These are phyloP conservation scores for Penicillium robsamsonii DNA, from an alignment of 495 filamentous ascomycete species.

Conservation along the genomic window DNA sequence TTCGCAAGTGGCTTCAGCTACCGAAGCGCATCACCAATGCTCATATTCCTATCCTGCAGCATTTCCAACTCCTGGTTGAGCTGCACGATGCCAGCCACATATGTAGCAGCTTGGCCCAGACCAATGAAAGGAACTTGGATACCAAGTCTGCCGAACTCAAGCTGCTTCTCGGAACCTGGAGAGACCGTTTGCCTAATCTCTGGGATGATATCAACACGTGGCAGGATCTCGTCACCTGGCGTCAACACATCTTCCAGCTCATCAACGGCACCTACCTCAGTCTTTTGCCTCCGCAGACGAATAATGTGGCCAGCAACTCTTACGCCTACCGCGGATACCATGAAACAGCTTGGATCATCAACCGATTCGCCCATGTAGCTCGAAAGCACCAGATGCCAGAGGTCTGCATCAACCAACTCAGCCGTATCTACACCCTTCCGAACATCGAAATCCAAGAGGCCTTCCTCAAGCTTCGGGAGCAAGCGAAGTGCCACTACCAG, in stretches of 20 bases:
- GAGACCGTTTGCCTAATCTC: conserved; percentile 91
- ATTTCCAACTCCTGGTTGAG: conserved; percentile 98
- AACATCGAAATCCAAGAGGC: conserved; percentile 99
- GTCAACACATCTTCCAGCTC: conserved; percentile 96
- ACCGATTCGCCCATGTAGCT: conserved; percentile 95
- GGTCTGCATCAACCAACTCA: conserved; percentile 94
- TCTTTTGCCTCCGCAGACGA: conserved; percentile 75
- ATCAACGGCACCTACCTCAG: conserved; percentile 93
- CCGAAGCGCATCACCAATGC: conserved; percentile 91
- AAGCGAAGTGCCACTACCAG: conserved; percentile 98
- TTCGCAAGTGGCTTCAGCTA: conserved; percentile 97
- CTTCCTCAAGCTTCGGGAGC: conserved; percentile 93
- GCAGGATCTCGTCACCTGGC: conserved; percentile 98
- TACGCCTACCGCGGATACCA: conserved; percentile 97
- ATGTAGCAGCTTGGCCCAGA: conserved; percentile 80
- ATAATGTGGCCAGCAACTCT: conserved; percentile 77
- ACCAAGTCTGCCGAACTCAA: conserved; percentile 95
- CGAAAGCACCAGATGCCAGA: conserved; percentile 95
- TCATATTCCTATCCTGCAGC: conserved; percentile 91
- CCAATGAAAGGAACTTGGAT: conserved; percentile 82
- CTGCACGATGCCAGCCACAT: conserved; percentile 97
- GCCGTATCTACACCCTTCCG: conserved; percentile 95
- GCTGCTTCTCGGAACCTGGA: conserved; percentile 88
- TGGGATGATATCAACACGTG: conserved; percentile 99
- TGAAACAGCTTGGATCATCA: conserved; percentile 99